Percentiles rank a stretch among this genome's conserved stretches.
These are phyloP conservation scores for sweet orange (Citrus sinensis) DNA, from an alignment of 345 rosid genomes.

Conservation along the genomic window DVS_A1.0 CM039162.1:26042001-26042500, in stretches of 20 bases:
- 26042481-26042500: background rate
- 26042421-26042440: background rate
- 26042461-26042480: background rate
- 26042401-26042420: background rate
- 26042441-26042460: background rate
- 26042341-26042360: background rate
- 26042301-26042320: background rate
- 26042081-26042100: background rate
- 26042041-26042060: background rate
- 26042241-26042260: background rate
- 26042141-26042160: conserved; percentile 37
- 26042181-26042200: background rate
- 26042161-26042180: conserved; percentile 2
- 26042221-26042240: background rate
- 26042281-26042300: background rate
- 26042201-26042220: background rate
- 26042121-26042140: conserved; percentile 63
- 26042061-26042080: background rate
- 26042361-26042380: background rate
- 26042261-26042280: background rate
- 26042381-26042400: background rate
- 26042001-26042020: background rate
- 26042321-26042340: background rate
- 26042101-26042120: conserved; percentile 49
- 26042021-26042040: background rate